Conservation (phyloP, 345 rosid genomes). For the Eucalyptus viminalis region DNA sequence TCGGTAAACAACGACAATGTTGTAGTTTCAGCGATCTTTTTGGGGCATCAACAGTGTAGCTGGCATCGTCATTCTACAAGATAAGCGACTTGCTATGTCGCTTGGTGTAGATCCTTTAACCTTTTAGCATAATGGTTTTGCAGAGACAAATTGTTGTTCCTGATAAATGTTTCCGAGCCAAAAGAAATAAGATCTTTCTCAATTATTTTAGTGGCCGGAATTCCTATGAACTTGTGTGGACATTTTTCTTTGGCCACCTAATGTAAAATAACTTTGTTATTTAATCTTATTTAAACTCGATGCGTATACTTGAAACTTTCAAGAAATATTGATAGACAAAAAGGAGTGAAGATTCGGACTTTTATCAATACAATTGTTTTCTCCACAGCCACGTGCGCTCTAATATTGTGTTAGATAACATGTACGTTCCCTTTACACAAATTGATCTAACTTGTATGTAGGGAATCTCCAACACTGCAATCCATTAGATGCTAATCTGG, state of each 20-base stretch:
- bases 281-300: neutral
- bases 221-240: neutral
- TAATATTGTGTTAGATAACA: neutral
- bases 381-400: neutral
- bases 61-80: neutral
- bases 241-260: neutral
- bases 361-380: neutral
- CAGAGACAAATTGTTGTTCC: neutral
- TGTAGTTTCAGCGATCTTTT: neutral
- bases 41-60: neutral
- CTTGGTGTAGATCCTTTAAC: neutral
- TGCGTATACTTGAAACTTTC: neutral
- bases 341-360: neutral
- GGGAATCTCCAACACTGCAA: neutral
- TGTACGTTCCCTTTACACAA: neutral
- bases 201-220: neutral
- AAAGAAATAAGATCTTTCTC: neutral
- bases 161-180: neutral
- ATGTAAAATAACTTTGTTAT: neutral
- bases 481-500: neutral
- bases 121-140: neutral
- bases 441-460: neutral
- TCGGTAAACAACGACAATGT: neutral
- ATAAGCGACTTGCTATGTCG: neutral
- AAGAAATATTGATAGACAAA: neutral